Base-by-base conservation (phyloP, 192 early-diverging fungal species). In the Jimgerdemannia lactiflua region DNA sequence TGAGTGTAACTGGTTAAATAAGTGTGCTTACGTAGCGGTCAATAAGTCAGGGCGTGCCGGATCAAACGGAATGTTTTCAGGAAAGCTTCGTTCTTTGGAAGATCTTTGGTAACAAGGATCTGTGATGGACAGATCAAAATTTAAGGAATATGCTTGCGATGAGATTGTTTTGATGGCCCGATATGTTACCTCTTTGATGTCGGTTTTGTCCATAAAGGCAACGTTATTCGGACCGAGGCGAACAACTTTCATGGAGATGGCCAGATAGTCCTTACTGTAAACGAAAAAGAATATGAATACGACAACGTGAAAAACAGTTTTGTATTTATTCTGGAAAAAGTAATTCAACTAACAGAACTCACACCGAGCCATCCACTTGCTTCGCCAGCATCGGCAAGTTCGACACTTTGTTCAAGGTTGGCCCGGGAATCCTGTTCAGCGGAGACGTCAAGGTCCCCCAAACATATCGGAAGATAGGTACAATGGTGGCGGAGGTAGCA, bases 51-150 rank as follows among this genome's bases (percentile, higher is more conserved):
- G 59, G 59, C 11, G 39, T 40, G 79, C 77, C 18, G 71, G 67
- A 18, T 78, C 70, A 29, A 80, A 70, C 83, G 84, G 4, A 77
- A 66, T 19, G 74, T 69, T 64, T 78, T 76, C 40, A 80, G 73
- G 20, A 74, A 80, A 19, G 67, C 65, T 6, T 64, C 39, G 9
- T 72, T 49, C 71, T 80, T 80, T 40, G 67, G 54, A 64, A 80
- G 68, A 40, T 80, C 79, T 54, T 77, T 65, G 40, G 69, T 75
- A 18, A 70, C 67, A 39, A 80, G 66, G 14, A 59, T 59, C 49
- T 59, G 14, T 14, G 14, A 59, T 6, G 14, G 8, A 59, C 8
- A 59, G 49, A 0, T 6, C 49, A 59, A 59, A 59, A 59, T 59
- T 54, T 14, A 6, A 59, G 6, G 49, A 59, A 59, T 6, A 59